Base-by-base conservation (phyloP, 768 basidiomycete species). In the Calocybe indica region DNA sequence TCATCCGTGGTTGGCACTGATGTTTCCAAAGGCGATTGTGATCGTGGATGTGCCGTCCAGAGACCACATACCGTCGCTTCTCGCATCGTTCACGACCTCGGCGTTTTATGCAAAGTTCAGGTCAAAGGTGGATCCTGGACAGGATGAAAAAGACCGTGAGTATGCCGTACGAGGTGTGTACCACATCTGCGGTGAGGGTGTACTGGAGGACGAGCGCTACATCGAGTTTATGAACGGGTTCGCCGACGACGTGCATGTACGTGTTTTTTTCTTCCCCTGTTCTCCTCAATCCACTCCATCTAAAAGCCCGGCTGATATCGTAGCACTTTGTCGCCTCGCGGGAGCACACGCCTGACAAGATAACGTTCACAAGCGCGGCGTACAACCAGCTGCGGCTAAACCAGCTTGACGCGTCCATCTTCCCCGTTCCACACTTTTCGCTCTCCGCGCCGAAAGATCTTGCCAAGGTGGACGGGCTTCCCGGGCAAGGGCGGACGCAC, bases 271-370 rank as follows among this genome's bases (percentile, higher is more conserved):
- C 10, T 42, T 33, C 42, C 37, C 28, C 32, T 35, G 30, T 39
- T 14, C 8, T 13, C 4, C 7, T 7, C n/a, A n/a, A 6, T 38
- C 29, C 36, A 42, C 29, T 45, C 41, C 34, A 31, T 50, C 35
- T 51, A 45, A 5, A 45, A 47, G 2, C 45, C 43, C 37, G 5
- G 22, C 11, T 30, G 3, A 8, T 5, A 4, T 31, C 29, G 36
- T 57, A 95, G 89, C 92, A 96, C 55, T 53, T 90, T 3, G 68
- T 96, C 14, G 75, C 89, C 6, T 83, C 88, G 6, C 72, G 76
- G 29, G 74, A 79, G 50, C 69, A 84, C 49, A 67, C 69, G 36
- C 62, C 79, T 1, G 79, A 93, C 59, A 79, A 76, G 1, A 70
- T 91, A 13, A 82, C 83, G 8, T 94, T 90, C 58, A 85, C 82